These are phyloP conservation scores for Quercus parvula DNA, from an alignment of 306 rosid species.

Conservation along the genomic window DNA sequence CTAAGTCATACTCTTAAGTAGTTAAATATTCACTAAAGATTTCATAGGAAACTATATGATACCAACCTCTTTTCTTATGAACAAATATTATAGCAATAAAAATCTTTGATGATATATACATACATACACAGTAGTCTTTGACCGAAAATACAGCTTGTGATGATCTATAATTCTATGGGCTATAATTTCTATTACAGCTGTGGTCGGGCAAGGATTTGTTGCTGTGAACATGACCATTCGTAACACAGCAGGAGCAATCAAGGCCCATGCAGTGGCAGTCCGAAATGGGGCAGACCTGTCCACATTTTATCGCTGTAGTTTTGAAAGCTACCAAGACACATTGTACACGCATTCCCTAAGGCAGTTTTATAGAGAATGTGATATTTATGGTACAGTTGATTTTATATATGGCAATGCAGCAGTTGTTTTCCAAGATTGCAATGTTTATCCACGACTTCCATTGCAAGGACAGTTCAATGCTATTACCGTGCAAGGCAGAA, in stretches of 20 bases:
- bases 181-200: constrained; percentile 28
- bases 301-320: constrained; percentile 44
- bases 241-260: constrained; percentile 44
- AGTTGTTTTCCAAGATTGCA: constrained; percentile 42
- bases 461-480: constrained; percentile 47
- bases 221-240: constrained; percentile 57
- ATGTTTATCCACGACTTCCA: constrained; percentile 38
- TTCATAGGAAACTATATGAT: not conserved
- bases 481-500: constrained; percentile 48
- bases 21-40: too few species aligned
- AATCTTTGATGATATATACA: too few species aligned
- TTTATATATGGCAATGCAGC: constrained; percentile 63
- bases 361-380: constrained; percentile 55
- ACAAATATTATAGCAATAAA: too few species aligned
- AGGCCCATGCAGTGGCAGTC: constrained; percentile 55
- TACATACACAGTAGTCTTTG: not conserved
- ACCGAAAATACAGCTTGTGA: not conserved
- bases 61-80: too few species aligned
- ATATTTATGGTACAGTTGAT: constrained; percentile 57
- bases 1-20: too few species aligned
- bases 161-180: too few species aligned
- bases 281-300: constrained; percentile 49
- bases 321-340: constrained; percentile 63
- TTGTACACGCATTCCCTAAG: constrained; percentile 40
- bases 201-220: constrained; percentile 44